Evolutionary conservation across 352 stramenopile species (phyloP), one percentile per base, ranked within the genome.

Genomic region (Pythium sukuiense): DNA sequence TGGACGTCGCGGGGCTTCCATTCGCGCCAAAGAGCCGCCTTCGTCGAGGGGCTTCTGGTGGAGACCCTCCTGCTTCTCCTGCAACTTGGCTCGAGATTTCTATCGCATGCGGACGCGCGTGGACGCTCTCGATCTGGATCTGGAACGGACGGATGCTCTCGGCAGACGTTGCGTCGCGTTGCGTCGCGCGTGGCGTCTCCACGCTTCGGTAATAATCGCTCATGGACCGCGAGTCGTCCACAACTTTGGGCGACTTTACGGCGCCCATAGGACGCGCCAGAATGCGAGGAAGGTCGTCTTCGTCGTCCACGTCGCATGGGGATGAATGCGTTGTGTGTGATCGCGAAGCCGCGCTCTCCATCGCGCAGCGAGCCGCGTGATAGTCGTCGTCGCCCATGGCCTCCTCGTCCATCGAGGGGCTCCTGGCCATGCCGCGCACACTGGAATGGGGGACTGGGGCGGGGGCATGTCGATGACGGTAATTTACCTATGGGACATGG

Each of bases 61-160:
- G 20, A 24, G 20, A 24, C 20, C 20, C 20, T 24, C 20, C 18
- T 13, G 16, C 18, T 48, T 8, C 13, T 45, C 39, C 35, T 43
- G 39, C 8, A 16, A 24, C 16, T 8, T 24, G 13, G 39, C 39
- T 48, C 13, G 39, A 7, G 16, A 48, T 48, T 2, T 48, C 39
- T 9, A 48, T 30, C 41, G 39, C 11, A 6, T 26, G 41, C n/a
- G 39, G 39, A n/a, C 18, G 16, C 39, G 39, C 12, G 26, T 54
- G 37, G 39, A 35, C 53, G 26, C 53, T 57, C 20, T 62, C 62
- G 55, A 69, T 59, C 45, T 63, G 62, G 26, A 69, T 69, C 43
- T 63, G 62, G 46, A 69, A 52, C n/a, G 62, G 53, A 0, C 43
- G 53, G 24, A 61, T 49, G 14, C 53, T 60, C 20, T 32, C 46